These are phyloP conservation scores for Nicotiana benthamiana DNA, from an alignment of 257 asterid species.

Conservation along the genomic window DNA sequence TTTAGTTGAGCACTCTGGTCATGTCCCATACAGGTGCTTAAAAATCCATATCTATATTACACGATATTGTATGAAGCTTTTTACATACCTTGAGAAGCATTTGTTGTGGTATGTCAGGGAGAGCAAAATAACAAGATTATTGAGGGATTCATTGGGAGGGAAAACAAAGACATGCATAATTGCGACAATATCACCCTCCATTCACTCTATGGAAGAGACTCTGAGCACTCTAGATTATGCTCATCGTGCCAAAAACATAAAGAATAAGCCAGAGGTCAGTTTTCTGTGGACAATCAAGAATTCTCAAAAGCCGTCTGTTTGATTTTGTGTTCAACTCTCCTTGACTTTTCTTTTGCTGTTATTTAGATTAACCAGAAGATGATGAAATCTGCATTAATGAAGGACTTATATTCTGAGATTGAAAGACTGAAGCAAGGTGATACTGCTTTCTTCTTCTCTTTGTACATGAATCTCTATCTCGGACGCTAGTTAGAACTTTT, in stretches of 20 bases:
- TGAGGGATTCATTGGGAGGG: conserved; percentile 97
- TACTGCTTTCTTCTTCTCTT: conserved; percentile 7
- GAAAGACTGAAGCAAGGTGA: conserved; percentile 93
- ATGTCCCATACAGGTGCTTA: conserved; percentile 81
- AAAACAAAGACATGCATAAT: conserved; percentile 96
- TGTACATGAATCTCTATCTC: background rate
- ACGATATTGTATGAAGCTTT: background rate
- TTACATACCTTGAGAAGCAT: background rate
- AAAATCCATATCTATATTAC: background rate
- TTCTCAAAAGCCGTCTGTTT: conserved; percentile 4
- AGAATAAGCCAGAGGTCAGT: conserved; percentile 95
- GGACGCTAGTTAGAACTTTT: background rate
- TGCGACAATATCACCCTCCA: conserved; percentile 90
- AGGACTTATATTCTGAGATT: conserved; percentile 41
- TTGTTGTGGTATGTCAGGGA: conserved; percentile 50
- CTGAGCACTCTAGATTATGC: conserved; percentile 97
- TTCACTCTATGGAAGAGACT: conserved; percentile 89
- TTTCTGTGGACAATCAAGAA: background rate
- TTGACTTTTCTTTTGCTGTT: background rate
- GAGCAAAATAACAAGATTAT: conserved; percentile 89
- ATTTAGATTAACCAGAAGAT: conserved; percentile 86
- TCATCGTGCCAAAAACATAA: conserved; percentile 96
- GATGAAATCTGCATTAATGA: conserved; percentile 45
- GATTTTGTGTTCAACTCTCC: conserved; percentile 9
- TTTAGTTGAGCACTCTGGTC: conserved; percentile 97